These are phyloP conservation scores for Asterochloris sp. DNA, from an alignment of 139 green algal genomes.

Conservation along the genomic window DNA sequence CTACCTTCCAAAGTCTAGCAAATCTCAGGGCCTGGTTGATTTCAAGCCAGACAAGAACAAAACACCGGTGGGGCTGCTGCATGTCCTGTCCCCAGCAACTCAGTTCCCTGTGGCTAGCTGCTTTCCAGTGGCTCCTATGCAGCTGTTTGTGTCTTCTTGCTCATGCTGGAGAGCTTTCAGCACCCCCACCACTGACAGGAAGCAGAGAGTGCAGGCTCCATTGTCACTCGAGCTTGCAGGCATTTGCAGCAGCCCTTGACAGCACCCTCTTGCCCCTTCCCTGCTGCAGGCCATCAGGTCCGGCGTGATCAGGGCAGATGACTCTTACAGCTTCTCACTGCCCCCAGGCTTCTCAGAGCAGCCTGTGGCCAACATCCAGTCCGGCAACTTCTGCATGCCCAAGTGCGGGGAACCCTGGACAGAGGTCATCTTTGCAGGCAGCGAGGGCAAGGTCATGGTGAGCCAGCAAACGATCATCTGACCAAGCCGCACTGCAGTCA, in stretches of 20 bases:
- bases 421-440: constrained; percentile 57
- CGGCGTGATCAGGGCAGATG: constrained; percentile 12
- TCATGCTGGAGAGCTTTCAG: too few relatives aligned
- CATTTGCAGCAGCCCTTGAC: neutral
- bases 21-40: neutral
- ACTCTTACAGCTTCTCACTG: constrained; percentile 17
- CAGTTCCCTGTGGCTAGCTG: too few relatives aligned
- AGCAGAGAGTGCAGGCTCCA: too few relatives aligned
- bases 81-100: too few relatives aligned
- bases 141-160: too few relatives aligned
- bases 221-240: too few relatives aligned
- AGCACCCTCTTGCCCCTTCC: neutral
- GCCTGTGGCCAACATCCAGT: constrained; percentile 22
- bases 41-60: constrained; percentile 18
- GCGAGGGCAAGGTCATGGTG: constrained; percentile 43
- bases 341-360: constrained; percentile 11
- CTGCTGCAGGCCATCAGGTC: constrained; percentile 15
- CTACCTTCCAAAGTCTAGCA: too few relatives aligned
- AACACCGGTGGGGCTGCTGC: constrained; percentile 10
- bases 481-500: too few relatives aligned
- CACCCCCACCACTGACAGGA: too few relatives aligned
- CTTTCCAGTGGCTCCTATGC: too few relatives aligned
- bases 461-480: too few relatives aligned
- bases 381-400: constrained; percentile 32
- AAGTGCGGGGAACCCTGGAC: constrained; percentile 70